These are phyloP conservation scores for Inga oerstediana DNA, from an alignment of 306 rosid species.

Conservation along the genomic window DNA sequence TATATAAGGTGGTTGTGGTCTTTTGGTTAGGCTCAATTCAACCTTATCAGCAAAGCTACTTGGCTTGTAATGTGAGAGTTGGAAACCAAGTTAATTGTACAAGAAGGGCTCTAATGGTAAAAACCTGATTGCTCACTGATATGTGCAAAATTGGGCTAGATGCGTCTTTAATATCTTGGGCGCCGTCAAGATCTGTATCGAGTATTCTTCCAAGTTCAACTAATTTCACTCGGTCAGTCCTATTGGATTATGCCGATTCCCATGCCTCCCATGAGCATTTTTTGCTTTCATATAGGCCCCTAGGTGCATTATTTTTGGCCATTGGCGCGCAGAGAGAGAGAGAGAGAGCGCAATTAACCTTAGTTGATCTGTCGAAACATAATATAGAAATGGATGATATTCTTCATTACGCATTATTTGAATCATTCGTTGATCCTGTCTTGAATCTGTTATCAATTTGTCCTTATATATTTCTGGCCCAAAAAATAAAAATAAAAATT, in stretches of 20 bases:
- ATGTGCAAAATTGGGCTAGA: background rate
- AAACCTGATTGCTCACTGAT: conserved; percentile 11
- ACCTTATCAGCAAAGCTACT: background rate
- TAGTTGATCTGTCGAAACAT: too few relatives aligned
- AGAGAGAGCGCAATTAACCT: too few relatives aligned
- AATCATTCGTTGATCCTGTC: too few relatives aligned
- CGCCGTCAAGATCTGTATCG: conserved; percentile 3
- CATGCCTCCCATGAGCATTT: too few relatives aligned
- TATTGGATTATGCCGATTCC: background rate
- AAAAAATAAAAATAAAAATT: too few relatives aligned
- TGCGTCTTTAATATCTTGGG: background rate
- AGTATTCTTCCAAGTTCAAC: background rate
- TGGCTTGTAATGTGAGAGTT: conserved; percentile 1
- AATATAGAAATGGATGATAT: too few relatives aligned
- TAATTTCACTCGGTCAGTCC: background rate
- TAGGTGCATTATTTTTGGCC: too few relatives aligned
- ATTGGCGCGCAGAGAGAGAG: too few relatives aligned
- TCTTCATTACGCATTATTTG: too few relatives aligned
- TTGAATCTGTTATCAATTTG: too few relatives aligned
- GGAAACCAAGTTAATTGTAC: background rate
- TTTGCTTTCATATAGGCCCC: too few relatives aligned
- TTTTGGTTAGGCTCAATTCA: conserved; percentile 24
- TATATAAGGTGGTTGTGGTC: conserved; percentile 17
- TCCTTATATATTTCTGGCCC: too few relatives aligned
- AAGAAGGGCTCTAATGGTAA: background rate